Percentiles rank a stretch among this genome's conserved stretches.
These are phyloP conservation scores for Globisporangium cylindrosporum DNA, from an alignment of 352 stramenopile species.

Conservation along the genomic window DNA sequence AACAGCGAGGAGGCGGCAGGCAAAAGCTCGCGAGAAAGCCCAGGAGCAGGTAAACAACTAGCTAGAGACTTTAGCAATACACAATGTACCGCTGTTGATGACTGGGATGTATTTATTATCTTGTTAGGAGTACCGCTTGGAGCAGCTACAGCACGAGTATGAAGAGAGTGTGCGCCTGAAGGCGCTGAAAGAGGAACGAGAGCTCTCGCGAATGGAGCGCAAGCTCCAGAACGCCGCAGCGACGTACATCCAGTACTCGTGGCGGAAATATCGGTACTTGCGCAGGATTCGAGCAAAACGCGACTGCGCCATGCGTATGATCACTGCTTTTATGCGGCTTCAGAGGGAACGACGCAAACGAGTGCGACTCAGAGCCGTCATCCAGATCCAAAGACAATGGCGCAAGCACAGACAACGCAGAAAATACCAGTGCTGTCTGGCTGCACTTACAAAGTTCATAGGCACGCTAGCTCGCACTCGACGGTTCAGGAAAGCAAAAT, in stretches of 20 bases:
- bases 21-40: constrained; percentile 43
- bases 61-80: too few species aligned
- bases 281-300: constrained; percentile 9
- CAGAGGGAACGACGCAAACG: constrained; percentile 16
- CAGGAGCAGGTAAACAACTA: constrained; percentile 39
- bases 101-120: not conserved
- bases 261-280: constrained; percentile 28
- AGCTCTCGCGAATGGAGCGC: constrained; percentile 48
- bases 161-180: constrained; percentile 36
- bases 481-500: not conserved
- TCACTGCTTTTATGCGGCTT: constrained; percentile 36
- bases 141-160: constrained; percentile 45
- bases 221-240: constrained; percentile 65
- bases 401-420: constrained; percentile 6
- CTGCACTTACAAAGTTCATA: constrained; percentile 25
- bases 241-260: constrained; percentile 69
- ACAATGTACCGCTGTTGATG: not conserved
- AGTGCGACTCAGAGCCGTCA: constrained; percentile 22
- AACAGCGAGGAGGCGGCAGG: constrained; percentile 52
- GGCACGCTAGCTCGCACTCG: constrained; percentile 11
- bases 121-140: constrained; percentile 37
- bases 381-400: constrained; percentile 39
- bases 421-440: constrained; percentile 16
- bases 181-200: constrained; percentile 43
- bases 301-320: constrained; percentile 24